Evolutionary conservation across 2,329 filamentous ascomycete genomes (phyloP).

Genomic region (Monosporascus sp.): DNA sequence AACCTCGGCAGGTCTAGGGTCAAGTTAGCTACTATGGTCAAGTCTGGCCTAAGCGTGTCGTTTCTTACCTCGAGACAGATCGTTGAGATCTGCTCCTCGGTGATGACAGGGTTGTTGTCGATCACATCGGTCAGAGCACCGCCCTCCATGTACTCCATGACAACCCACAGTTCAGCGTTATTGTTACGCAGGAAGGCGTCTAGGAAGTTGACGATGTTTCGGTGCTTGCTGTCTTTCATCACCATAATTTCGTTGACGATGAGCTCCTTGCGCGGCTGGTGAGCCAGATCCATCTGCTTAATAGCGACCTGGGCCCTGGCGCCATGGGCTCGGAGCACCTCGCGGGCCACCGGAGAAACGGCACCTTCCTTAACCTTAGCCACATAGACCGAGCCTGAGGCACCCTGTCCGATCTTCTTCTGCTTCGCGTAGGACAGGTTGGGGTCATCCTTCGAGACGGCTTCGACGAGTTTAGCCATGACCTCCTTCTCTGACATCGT

Average conservation of each 20-base stretch:
- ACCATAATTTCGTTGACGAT: slow-evolving; percentile 99
- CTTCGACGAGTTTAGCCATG: slow-evolving; percentile 91
- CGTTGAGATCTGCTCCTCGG: slow-evolving; percentile 94
- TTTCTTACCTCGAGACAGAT: slow-evolving; percentile 84
- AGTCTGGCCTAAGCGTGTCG: too few species aligned
- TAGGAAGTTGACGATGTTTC: slow-evolving; percentile 98
- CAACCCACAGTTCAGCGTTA: slow-evolving; percentile 94
- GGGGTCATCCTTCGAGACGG: slow-evolving; percentile 92
- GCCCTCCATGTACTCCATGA: slow-evolving; percentile 99
- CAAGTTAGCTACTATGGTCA: slow-evolving; percentile 12
- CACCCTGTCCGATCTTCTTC: slow-evolving; percentile 98
- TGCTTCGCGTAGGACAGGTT: slow-evolving; percentile 97
- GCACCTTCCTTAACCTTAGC: slow-evolving; percentile 89
- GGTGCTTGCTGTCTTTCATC: slow-evolving; percentile 98
- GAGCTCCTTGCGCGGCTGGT: slow-evolving; percentile 93
- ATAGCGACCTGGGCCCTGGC: slow-evolving; percentile 88
- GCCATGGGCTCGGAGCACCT: slow-evolving; percentile 74
- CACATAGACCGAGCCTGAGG: slow-evolving; percentile 96
- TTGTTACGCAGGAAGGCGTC: slow-evolving; percentile 96
- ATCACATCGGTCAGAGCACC: slow-evolving; percentile 97
- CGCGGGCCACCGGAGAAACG: slow-evolving; percentile 71
- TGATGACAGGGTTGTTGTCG: slow-evolving; percentile 91
- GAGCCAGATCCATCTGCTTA: slow-evolving; percentile 98
- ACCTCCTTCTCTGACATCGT: slow-evolving; percentile 97
- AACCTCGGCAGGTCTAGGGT: slow-evolving; percentile 80